Evolutionary conservation across 2,329 filamentous ascomycete species (phyloP), one percentile per base, ranked within the genome.

Genomic region (Claviceps digitariae): DNA sequence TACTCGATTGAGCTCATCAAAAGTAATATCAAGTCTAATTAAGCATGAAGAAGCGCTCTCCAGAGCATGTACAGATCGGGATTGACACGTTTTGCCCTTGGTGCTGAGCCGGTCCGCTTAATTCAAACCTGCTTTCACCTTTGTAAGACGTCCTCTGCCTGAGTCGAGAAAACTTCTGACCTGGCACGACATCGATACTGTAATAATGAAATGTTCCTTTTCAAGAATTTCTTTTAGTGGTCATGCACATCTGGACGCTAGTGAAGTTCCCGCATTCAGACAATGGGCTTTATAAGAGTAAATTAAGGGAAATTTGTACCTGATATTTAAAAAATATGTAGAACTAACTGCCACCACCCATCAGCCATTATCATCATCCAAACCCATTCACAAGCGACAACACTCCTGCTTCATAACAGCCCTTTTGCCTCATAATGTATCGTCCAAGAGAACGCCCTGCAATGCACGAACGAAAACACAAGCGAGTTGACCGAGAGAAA

Each of bases 381-480:
- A 45, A 40, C 12, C 17, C 41, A 45, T 27, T 20, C 50, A 50
- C 9, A 25, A 44, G 40, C 29, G n/a, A 51, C 23, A 21, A 15
- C 15, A 15, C 5, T 10, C 23, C 44, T 27, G 4, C 1, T 23
- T 40, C n/a, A n/a, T n/a, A 31, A 21, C 27, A 23, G n/a, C 17
- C 20, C 15, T n/a, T 38, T 38, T 17, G 36, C 31, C 23, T 29
- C 36, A 41, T 21, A 23, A 55, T 48, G 34, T 23, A 43, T 31
- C 20, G 41, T 20, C 48, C 36, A 10, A 20, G 2, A 49, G 7
- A 55, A 55, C 54, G 45, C 54, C 54, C 31, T 45, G 48, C 51
- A 53, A 53, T 55, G 54, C 54, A 48, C 47, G 34, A 49, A 38
- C 8, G 3, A 50, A 44, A 45, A 49, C n/a, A 47, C 21, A 15